phyloP scores from a whole-genome alignment of 768 basidiomycete genomes.

The Symmetrospora coprosmae region DNA sequence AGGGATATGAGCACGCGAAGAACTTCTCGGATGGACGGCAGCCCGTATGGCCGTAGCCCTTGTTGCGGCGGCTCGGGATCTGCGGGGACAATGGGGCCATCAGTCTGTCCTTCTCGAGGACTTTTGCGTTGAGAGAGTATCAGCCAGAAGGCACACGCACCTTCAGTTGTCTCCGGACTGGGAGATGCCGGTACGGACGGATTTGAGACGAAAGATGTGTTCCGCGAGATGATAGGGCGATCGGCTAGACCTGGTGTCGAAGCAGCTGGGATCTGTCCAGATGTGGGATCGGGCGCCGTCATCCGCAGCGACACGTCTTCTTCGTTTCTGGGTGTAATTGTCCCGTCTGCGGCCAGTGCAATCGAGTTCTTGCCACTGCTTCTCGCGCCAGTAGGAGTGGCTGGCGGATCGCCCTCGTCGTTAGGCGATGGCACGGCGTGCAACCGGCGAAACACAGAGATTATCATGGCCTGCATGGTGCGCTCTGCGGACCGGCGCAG shows the following conservation, averaged over 20 bases:
- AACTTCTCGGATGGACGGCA: conserved; percentile 82
- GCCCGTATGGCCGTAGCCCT: conserved; percentile 48
- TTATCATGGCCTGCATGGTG: conserved; percentile 74
- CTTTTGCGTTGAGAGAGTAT: too few relatives aligned
- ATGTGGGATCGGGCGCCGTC: conserved; percentile 30
- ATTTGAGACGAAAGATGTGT: neutral
- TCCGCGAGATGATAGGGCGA: neutral
- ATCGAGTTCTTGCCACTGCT: too few relatives aligned
- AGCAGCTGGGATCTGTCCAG: conserved; percentile 26
- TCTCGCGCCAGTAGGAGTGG: too few relatives aligned
- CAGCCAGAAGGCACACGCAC: too few relatives aligned
- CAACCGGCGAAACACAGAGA: conserved; percentile 63
- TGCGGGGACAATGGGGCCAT: neutral
- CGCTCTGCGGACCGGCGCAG: conserved; percentile 73
- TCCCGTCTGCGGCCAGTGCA: too few relatives aligned
- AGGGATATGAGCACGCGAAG: conserved; percentile 88
- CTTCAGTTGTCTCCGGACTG: too few relatives aligned
- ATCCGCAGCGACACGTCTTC: too few relatives aligned
- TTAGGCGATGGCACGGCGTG: conserved; percentile 22
- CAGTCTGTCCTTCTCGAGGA: too few relatives aligned
- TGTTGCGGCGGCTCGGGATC: neutral
- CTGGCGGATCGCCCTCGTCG: too few relatives aligned
- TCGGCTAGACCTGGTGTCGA: conserved; percentile 6
- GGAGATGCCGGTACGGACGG: neutral
- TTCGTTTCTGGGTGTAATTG: too few relatives aligned